Conservation (phyloP, 495 filamentous ascomycete genomes). For the Daldinia grandis region DNA sequence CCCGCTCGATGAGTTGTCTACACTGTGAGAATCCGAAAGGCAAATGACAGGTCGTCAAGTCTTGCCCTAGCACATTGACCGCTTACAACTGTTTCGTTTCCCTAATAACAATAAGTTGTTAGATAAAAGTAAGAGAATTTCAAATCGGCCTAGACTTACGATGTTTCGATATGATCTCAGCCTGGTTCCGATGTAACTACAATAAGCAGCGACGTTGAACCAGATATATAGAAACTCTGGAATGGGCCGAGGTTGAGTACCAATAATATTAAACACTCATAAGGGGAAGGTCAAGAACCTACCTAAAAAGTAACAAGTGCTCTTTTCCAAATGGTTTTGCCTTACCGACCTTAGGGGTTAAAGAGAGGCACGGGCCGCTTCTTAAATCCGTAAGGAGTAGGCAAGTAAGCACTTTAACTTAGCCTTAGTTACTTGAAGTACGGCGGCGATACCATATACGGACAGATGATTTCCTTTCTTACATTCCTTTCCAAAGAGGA, state of each 20-base stretch:
- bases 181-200: conserved; percentile 22
- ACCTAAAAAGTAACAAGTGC: conserved; percentile 4
- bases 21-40: background rate
- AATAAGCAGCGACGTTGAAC: conserved; percentile 32
- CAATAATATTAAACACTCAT: background rate
- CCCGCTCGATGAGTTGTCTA: conserved; percentile 10
- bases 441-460: background rate
- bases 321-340: background rate
- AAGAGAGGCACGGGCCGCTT: conserved; percentile 34
- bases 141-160: conserved; percentile 3
- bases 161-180: conserved; percentile 18
- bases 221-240: conserved; percentile 18
- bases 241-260: conserved; percentile 18
- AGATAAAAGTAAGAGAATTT: conserved; percentile 10
- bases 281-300: background rate
- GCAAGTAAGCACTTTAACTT: conserved; percentile 36
- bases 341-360: conserved; percentile 15
- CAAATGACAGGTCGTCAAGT: conserved; percentile 23
- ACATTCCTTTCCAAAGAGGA: conserved; percentile 5
- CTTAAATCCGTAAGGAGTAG: conserved; percentile 14
- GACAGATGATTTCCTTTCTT: background rate
- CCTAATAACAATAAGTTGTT: conserved; percentile 1
- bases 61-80: conserved; percentile 17
- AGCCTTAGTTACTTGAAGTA: background rate
- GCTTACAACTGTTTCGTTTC: conserved; percentile 10